Evolutionary conservation across 2,329 filamentous ascomycete species (phyloP), one percentile per base, ranked within the genome.

Genomic region (Colletotrichum aenigma): DNA sequence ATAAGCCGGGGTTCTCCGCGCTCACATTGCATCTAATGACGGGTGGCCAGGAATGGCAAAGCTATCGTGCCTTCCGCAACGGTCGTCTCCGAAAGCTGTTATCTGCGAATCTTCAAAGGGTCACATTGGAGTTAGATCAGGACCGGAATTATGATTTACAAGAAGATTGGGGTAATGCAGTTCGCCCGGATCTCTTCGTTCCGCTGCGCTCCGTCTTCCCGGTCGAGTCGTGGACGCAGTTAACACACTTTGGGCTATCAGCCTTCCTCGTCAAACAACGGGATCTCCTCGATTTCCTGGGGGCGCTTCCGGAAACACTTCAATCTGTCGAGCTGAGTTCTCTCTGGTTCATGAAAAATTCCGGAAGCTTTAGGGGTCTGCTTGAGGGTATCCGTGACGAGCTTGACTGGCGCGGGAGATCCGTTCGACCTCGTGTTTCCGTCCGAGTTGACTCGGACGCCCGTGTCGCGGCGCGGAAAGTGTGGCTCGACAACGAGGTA

Each of bases 271-370:
- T 85, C 3, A 69, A 58, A 24, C 71, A 80, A 32, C 55, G 76
- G 1, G 81, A 84, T 38, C 43, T 85, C 0, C 58, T 85, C 16
- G 70, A 76, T 0, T 66, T 85, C 2, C 80, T 86, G 12, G 30
- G 58, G 2, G 67, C 69, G 1, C 65, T 86, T 1, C 83, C 82
- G 4, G 4, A 16, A 1, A 81, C 81, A 0, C 26, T 85, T 1
- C 77, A 79, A 18, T 82, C 81, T 2, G 71, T 85, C 0, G 80
- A 86, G 28, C 76, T 86, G 10, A 85, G 82, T 64, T 82, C 81
- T 12, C 76, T 85, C 1, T 13, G 13, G 3, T 84, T 84, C 36
- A 4, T 81, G 16, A 66, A 76, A 4, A 9, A 26, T 18, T 43
- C 12, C 7, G 71, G 71, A 4, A 28, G 36, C 6, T 76, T 60